phyloP scores from a whole-genome alignment of 208 protist genomes.

The Porcisia hertigi region DNA sequence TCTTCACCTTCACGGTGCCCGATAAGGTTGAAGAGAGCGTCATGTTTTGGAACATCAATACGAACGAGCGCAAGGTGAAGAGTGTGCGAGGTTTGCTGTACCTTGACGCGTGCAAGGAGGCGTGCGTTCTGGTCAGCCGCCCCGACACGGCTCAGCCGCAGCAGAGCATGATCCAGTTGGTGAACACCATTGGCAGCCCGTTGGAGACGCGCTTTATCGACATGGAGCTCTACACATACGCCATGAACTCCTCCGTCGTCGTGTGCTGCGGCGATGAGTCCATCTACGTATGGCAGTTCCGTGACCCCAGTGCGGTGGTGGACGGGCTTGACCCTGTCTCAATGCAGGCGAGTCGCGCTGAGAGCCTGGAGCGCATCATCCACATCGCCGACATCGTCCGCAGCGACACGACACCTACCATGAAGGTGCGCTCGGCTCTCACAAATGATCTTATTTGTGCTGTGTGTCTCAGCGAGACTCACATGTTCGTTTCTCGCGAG shows the following conservation, averaged over 20 bases:
- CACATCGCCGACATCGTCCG: constrained; percentile 93
- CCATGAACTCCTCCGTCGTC: constrained; percentile 93
- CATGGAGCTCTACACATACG: constrained; percentile 86
- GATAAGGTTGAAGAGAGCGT: constrained; percentile 94
- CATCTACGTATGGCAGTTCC: constrained; percentile 96
- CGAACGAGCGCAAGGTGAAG: constrained; percentile 90
- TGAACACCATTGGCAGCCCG: constrained; percentile 95
- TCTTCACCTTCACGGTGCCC: constrained; percentile 90
- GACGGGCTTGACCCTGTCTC: constrained; percentile 86
- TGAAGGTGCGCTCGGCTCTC: constrained; percentile 61
- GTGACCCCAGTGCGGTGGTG: constrained; percentile 69
- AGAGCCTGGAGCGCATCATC: constrained; percentile 78
- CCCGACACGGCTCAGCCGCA: constrained; percentile 42
- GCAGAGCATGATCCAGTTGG: constrained; percentile 88
- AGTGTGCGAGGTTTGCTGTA: constrained; percentile 86
- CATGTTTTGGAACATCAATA: constrained; percentile 95
- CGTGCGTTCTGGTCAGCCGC: constrained; percentile 90
- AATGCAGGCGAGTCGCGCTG: constrained; percentile 75
- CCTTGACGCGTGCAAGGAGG: constrained; percentile 73
- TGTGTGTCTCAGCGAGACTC: constrained; percentile 80
- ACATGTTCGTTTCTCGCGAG: constrained; percentile 89
- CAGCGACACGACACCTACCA: constrained; percentile 49
- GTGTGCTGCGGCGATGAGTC: constrained; percentile 90
- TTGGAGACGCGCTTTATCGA: constrained; percentile 93
- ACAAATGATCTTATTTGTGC: constrained; percentile 93